phyloP scores from a whole-genome alignment of 1,284 basidiomycete species.

The Marasmius oreades region DNA sequence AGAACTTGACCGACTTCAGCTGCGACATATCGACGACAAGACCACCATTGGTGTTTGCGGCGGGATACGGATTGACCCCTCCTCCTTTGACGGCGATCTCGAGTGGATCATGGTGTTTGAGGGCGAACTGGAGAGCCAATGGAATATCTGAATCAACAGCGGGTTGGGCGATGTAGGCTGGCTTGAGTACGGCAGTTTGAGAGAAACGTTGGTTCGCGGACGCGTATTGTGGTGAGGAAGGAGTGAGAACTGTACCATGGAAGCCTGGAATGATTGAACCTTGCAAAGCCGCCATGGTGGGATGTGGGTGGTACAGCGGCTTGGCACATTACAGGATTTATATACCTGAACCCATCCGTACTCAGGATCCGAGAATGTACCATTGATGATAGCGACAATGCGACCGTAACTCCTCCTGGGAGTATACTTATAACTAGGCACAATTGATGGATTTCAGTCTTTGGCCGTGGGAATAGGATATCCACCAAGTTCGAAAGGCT shows the following conservation, averaged over 20 bases:
- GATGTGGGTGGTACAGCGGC: too few species aligned
- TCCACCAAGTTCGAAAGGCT: too few species aligned
- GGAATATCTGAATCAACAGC: not conserved
- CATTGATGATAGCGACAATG: too few species aligned
- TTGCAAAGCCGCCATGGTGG: too few species aligned
- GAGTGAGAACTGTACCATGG: not conserved
- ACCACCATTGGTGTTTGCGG: not conserved
- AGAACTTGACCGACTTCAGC: not conserved
- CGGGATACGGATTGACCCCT: slow-evolving; percentile 3
- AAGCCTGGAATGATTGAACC: too few species aligned
- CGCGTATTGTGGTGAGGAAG: not conserved
- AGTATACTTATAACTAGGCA: too few species aligned
- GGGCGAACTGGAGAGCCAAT: not conserved
- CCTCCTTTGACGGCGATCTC: slow-evolving; percentile 12
- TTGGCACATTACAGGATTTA: too few species aligned
- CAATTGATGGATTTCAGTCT: too few species aligned
- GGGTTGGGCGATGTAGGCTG: not conserved
- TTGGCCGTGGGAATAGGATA: too few species aligned
- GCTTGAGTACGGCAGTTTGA: not conserved
- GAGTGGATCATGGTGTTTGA: not conserved
- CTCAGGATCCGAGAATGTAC: too few species aligned
- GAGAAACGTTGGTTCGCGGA: not conserved
- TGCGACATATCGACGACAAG: slow-evolving; percentile 4
- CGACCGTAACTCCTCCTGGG: too few species aligned
- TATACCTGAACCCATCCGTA: too few species aligned